Evolutionary conservation across 164 flowering plant species (phyloP), one percentile per base, ranked within the genome.

Genomic region (Vitis amurensis): DNA sequence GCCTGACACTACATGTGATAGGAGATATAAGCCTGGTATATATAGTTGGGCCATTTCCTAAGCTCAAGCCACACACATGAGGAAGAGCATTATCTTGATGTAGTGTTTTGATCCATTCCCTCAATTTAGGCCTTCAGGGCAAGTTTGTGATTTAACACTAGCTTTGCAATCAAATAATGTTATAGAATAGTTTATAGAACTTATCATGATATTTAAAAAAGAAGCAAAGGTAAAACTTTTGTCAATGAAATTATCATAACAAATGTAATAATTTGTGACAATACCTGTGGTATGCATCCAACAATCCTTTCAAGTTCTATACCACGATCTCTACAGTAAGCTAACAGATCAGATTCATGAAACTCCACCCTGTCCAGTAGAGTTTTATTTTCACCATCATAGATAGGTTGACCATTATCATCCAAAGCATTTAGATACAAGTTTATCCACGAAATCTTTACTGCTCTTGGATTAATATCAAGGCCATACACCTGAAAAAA

Each of bases 231-330:
- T 55, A 53, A 14, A 48, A 37, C 27, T 23, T 23, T 23, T 2
- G 17, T 58, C 14, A 56, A 63, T 5, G 0, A 62, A 15, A 4
- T 17, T 13, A 37, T 6, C 44, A 37, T 3, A 37, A 6, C 44
- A 37, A 37, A 37, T 37, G 44, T 37, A 3, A 6, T 49, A 12
- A 27, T 1, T 63, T 8, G 17, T 9, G 17, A 63, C 8, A 57
- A n/a, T 82, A 95, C 99, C 98, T 95, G 99, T 59, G 99, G 99
- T 76, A 95, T 95, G 87, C 99, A 95, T 75, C 99, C 99, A 71
- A 95, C 91, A 73, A 95, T 95, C 55, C 98, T 79, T 70, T 95
- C 99, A 29, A 95, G 90, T 76, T 89, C 82, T 68, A 95, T 88
- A 30, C 78, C 77, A 70, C 87, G 77, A 74, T 90, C 95, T 71